Evolutionary conservation across 2,329 filamentous ascomycete genomes (phyloP).

Genomic region (Exophiala alcalophila): DNA sequence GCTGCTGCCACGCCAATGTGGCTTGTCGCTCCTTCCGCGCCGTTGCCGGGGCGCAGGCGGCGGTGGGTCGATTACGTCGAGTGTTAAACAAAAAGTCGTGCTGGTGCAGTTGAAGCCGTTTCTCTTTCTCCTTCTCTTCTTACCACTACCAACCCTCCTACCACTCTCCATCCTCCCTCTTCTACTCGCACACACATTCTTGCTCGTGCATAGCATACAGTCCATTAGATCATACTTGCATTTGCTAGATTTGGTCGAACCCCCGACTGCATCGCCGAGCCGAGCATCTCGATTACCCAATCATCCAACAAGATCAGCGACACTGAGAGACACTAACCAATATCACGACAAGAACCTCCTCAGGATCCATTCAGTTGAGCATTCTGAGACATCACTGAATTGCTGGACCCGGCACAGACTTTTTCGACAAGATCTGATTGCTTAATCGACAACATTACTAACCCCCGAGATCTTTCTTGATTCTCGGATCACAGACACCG

Average conservation of each 20-base stretch:
- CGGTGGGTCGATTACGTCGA: no score
- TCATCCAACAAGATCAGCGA: conserved; percentile 34
- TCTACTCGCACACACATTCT: conserved; percentile 36
- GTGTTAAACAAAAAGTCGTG: no score
- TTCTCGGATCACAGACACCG: conserved; percentile 32
- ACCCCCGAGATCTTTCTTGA: conserved; percentile 33
- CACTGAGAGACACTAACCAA: conserved; percentile 34
- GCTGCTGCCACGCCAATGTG: no score
- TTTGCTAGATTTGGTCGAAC: conserved; percentile 34
- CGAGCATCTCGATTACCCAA: conserved; percentile 36
- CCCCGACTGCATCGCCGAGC: conserved; percentile 35
- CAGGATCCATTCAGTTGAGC: conserved; percentile 41
- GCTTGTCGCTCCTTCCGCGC: no score
- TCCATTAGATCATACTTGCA: conserved; percentile 38
- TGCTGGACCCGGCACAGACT: conserved; percentile 34
- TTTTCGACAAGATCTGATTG: conserved; percentile 35
- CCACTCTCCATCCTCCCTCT: conserved; percentile 33
- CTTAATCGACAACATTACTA: conserved; percentile 37
- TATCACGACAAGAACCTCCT: conserved; percentile 29
- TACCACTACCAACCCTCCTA: no score
- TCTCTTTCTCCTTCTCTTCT: conserved; percentile 27
- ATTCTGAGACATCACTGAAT: conserved; percentile 37
- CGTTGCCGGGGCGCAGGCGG: no score
- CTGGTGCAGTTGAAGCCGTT: no score
- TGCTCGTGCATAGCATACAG: conserved; percentile 36